Conservation (phyloP, 345 rosid genomes). For the Acer campestre region DNA sequence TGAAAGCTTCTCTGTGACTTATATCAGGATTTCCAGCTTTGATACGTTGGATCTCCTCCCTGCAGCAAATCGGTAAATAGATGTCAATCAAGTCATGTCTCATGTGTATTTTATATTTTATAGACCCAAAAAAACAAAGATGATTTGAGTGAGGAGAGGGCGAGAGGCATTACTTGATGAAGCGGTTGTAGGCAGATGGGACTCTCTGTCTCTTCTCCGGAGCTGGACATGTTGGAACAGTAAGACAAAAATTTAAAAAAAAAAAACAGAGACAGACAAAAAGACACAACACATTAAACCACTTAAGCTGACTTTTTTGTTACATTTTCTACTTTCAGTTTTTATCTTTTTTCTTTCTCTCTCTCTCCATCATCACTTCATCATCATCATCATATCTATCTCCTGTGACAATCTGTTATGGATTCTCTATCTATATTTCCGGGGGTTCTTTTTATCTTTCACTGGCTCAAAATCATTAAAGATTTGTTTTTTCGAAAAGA, state of each 20-base stretch:
- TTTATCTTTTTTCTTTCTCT: conserved; percentile 9
- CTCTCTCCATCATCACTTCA: conserved; percentile 59
- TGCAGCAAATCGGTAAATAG: conserved; percentile 38
- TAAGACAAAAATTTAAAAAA: conserved; percentile 25
- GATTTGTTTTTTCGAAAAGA: background rate
- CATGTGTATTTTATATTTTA: background rate
- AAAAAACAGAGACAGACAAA: conserved; percentile 40
- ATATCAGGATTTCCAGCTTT: conserved; percentile 99
- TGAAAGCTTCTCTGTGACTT: conserved; percentile 98
- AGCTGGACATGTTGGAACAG: conserved; percentile 60
- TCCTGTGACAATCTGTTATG: conserved; percentile 26
- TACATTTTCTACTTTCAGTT: conserved; percentile 17
- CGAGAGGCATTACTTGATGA: conserved; percentile 81
- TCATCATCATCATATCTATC: conserved; percentile 37
- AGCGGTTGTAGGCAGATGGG: conserved; percentile 99
- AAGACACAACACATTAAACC: conserved; percentile 47
- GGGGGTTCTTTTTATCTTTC: conserved; percentile 30
- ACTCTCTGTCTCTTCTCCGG: conserved; percentile 99
- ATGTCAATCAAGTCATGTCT: background rate
- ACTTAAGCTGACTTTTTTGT: conserved; percentile 35
- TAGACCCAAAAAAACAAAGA: background rate
- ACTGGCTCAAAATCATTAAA: background rate
- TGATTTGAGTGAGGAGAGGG: conserved; percentile 17
- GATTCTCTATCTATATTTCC: conserved; percentile 41
- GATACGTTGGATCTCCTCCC: conserved; percentile 99